Base-by-base conservation (phyloP, 2,329 filamentous ascomycete species). In the Verticillium albo-atrum region DNA sequence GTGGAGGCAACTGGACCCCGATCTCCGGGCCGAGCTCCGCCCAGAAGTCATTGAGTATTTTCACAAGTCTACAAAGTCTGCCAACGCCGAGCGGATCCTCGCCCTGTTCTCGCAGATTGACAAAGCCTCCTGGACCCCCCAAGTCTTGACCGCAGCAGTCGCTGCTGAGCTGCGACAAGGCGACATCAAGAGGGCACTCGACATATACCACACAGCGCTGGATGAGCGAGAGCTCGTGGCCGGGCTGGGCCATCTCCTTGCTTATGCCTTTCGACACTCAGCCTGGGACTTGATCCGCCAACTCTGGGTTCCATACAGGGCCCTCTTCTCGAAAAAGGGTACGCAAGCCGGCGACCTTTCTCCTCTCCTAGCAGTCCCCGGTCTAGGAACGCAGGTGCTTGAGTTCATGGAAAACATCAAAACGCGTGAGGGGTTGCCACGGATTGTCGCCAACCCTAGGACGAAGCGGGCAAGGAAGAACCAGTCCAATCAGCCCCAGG, bases 61-160 rank as follows among this genome's bases (percentile, higher is more conserved):
- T 10, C 71, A 77, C 6, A 70, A 65, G 17, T 82, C 80, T 3
- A 68, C 67, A 5, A 74, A 75, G n/a, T 64, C 75, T 9, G 68
- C 77, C 3, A 79, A 83, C 55, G 75, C 75, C 1, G 73, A 73
- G 65, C 76, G 80, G 58, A 73, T 81, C n/a, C 67, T 74, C 4
- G 72, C 77, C 3, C 61, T 84, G 2, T 81, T 83, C 56, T 69
- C 70, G 2, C 68, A 74, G 30, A 66, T 80, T 2, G 65, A 72
- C 1, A 35, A 64, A 2, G 63, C 71, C 0, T 59, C 68, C 6
- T 82, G 79, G 80, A 73, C 75, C 17, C 68, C 77, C 14, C 66
- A 71, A 3, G 59, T 74, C 4, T 72, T 82, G 3, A 65, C 73
- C 2, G 72, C 75, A 0, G 78, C 72, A 9, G 67, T 84, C 4